Percentiles rank a stretch among this genome's conserved stretches.
These are phyloP conservation scores for Diversispora epigaea DNA, from an alignment of 192 early-diverging fungal species.

Conservation along the genomic window DNA sequence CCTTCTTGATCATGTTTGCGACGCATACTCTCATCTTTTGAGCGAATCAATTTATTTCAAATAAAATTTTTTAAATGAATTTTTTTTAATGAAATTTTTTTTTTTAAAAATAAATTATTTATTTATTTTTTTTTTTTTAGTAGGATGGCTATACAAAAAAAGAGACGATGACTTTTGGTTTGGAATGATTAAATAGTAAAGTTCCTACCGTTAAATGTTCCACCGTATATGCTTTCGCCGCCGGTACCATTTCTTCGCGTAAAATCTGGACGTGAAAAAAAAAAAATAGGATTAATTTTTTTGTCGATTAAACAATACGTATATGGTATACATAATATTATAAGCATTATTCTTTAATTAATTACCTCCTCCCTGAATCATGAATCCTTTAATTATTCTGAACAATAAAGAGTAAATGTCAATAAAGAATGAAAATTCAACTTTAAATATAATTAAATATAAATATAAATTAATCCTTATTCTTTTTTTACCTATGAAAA, in stretches of 20 bases:
- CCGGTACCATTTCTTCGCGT: conserved; percentile 69
- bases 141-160: too few relatives aligned
- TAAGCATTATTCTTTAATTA: not conserved
- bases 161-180: too few relatives aligned
- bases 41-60: not conserved
- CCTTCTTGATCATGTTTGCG: conserved; percentile 77
- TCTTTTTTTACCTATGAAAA: conserved; percentile 68
- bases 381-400: conserved; percentile 87
- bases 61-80: not conserved
- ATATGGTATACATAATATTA: too few relatives aligned
- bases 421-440: not conserved
- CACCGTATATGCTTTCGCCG: conserved; percentile 85
- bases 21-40: conserved; percentile 77
- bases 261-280: conserved; percentile 49
- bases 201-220: conserved; percentile 54
- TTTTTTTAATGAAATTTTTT: too few relatives aligned
- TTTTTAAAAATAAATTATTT: too few relatives aligned
- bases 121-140: too few relatives aligned
- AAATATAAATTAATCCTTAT: conserved; percentile 6
- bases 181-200: not conserved
- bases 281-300: not conserved
- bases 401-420: conserved; percentile 35
- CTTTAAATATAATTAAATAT: not conserved
- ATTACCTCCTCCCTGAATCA: conserved; percentile 88
- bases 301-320: too few relatives aligned